Percentiles rank a stretch among this genome's conserved stretches.
Conservation (phyloP, 495 filamentous ascomycete species). For the Aspergillus wentii region DNA sequence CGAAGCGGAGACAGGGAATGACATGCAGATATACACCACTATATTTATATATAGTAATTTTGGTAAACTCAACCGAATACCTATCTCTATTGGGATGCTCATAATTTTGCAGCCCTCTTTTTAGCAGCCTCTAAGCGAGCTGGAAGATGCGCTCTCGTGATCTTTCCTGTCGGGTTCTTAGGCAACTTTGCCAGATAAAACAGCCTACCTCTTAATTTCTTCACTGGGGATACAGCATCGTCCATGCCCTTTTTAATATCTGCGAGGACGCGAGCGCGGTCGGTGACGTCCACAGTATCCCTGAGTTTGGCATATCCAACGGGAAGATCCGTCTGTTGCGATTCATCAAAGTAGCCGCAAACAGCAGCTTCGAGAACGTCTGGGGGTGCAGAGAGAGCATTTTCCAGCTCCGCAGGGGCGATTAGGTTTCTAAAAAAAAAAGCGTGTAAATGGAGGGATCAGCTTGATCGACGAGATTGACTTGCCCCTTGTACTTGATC, state of each 20-base stretch:
- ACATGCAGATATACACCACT: too few species aligned
- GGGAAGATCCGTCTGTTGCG: not conserved
- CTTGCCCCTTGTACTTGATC: too few species aligned
- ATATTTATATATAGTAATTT: too few species aligned
- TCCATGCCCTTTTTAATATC: not conserved
- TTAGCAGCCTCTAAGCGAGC: too few species aligned
- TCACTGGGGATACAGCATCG: not conserved
- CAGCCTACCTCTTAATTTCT: slow-evolving; percentile 1
- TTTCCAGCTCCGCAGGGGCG: slow-evolving; percentile 3
- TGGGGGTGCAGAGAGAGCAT: not conserved
- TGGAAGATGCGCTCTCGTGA: not conserved
- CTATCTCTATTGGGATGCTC: too few species aligned
- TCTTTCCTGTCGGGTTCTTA: slow-evolving; percentile 2
- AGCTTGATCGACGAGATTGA: too few species aligned
- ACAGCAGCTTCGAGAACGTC: not conserved
- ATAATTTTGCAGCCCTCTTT: too few species aligned
- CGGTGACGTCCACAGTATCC: not conserved
- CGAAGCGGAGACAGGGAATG: too few species aligned
- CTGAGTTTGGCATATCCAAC: slow-evolving; percentile 2
- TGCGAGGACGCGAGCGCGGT: not conserved
- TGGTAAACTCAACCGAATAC: too few species aligned
- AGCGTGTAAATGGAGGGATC: too few species aligned
- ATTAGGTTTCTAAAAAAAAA: too few species aligned
- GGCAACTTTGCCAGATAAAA: not conserved
- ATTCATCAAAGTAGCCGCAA: slow-evolving; percentile 2